These are phyloP conservation scores for Straminergon stramineum DNA, from an alignment of 225 moss, liverwort and hornwort species.

Conservation along the genomic window DNA sequence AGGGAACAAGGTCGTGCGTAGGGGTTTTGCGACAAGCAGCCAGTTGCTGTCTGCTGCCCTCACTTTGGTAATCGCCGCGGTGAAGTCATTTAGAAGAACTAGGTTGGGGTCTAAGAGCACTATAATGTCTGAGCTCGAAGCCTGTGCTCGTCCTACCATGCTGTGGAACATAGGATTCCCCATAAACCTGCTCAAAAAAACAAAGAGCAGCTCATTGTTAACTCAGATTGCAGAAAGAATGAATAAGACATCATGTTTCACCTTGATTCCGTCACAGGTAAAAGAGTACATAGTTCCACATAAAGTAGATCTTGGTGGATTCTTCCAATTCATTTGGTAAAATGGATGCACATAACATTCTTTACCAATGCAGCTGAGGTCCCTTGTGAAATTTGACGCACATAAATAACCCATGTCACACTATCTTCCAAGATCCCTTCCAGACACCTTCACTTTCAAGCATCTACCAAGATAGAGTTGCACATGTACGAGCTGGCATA, in stretches of 20 bases:
- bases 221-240: neutral
- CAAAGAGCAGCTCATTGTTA: neutral
- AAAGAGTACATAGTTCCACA: neutral
- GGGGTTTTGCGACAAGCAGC: constrained; percentile 44
- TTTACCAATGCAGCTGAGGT: neutral
- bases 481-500: neutral
- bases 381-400: neutral
- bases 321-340: neutral
- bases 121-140: constrained; percentile 49
- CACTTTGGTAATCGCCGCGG: constrained; percentile 30
- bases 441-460: neutral
- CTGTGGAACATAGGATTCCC: constrained; percentile 88
- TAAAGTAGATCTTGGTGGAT: neutral
- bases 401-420: neutral
- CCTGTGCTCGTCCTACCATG: constrained; percentile 71
- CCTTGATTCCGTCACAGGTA: neutral
- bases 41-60: constrained; percentile 10
- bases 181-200: constrained; percentile 58
- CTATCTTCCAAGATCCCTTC: neutral
- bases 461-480: neutral
- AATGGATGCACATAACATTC: neutral
- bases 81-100: constrained; percentile 54
- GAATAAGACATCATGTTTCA: neutral
- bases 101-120: constrained; percentile 73
- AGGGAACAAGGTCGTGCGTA: constrained; percentile 17